These are phyloP conservation scores for Triticum turgidum DNA, from an alignment of 176 grass and related monocot genomes.

Conservation along the genomic window DNA sequence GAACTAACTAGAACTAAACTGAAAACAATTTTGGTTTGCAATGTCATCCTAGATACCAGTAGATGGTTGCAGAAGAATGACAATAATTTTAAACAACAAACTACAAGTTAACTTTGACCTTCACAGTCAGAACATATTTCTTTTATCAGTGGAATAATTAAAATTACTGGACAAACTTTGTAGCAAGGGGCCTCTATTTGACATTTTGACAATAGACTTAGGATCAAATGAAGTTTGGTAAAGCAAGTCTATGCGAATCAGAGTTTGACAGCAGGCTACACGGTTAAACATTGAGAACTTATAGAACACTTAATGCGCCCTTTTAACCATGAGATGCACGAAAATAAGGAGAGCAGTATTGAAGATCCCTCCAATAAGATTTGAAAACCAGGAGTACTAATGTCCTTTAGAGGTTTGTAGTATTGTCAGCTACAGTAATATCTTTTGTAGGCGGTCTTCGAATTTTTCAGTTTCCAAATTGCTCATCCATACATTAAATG, in stretches of 20 bases:
- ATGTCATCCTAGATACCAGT: background rate
- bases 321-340: background rate
- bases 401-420: background rate
- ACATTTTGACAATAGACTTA: background rate
- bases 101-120: background rate
- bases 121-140: background rate
- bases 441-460: background rate
- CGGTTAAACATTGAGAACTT: background rate
- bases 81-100: background rate
- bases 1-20: background rate
- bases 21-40: background rate
- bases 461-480: background rate
- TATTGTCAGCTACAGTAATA: background rate
- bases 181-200: background rate
- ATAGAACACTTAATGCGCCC: background rate
- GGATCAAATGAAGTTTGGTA: background rate
- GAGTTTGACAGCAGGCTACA: conserved; percentile 2
- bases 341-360: too few relatives aligned
- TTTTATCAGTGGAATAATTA: background rate
- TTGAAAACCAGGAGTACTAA: background rate
- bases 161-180: background rate
- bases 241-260: conserved; percentile 11
- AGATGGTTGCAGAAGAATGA: background rate
- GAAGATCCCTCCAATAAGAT: background rate
- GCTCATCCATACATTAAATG: background rate